Evolutionary conservation across 2,329 filamentous ascomycete species (phyloP).

Genomic region (Colletotrichum sp.): DNA sequence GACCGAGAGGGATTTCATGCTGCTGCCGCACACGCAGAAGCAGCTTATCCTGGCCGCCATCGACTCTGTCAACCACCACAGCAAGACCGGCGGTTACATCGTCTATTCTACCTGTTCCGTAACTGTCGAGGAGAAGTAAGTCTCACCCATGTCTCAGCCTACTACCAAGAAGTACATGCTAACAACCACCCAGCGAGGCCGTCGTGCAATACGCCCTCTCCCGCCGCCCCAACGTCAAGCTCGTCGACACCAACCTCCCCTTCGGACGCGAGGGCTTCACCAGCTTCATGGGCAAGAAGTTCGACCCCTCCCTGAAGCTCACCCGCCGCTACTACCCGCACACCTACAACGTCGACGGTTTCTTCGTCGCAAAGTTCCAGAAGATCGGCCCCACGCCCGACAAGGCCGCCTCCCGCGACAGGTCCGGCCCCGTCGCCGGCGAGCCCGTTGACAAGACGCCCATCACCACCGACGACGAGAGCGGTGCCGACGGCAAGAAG

Average conservation of each 20-base stretch:
- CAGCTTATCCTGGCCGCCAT: constrained; percentile 92
- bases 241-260: constrained; percentile 87
- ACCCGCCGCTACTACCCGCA: constrained; percentile 90
- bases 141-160: neutral
- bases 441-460: constrained; percentile 73
- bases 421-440: constrained; percentile 35
- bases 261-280: constrained; percentile 96
- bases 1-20: constrained; percentile 90
- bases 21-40: constrained; percentile 92
- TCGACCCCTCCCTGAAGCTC: constrained; percentile 83
- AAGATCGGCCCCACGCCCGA: constrained; percentile 82
- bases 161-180: neutral
- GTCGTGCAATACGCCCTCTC: constrained; percentile 93
- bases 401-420: constrained; percentile 36
- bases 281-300: constrained; percentile 88
- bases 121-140: constrained; percentile 78
- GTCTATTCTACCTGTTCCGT: constrained; percentile 98
- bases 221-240: constrained; percentile 90
- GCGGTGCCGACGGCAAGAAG: constrained; percentile 35
- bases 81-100: constrained; percentile 92
- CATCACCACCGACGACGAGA: constrained; percentile 54
- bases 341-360: constrained; percentile 94
- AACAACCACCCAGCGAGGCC: constrained; percentile 67
- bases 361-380: constrained; percentile 98
- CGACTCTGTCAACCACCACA: constrained; percentile 89